Evolutionary conservation across 148 eudicot genomes (phyloP), one percentile per base, ranked within the genome.

Genomic region (Tetragonia tetragonoides): DNA sequence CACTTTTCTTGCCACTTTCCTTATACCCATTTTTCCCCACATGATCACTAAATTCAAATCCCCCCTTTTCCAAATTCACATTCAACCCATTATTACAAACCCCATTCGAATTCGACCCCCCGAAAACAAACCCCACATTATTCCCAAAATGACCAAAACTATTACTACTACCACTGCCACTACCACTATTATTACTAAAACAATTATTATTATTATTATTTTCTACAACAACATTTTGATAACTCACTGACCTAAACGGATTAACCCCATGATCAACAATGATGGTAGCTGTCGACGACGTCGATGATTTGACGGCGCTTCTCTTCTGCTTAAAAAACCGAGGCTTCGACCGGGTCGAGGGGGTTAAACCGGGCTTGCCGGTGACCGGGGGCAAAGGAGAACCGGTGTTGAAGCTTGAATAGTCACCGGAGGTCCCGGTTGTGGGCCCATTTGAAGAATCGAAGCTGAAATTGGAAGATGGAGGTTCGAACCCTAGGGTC

Each of bases 311-410:
- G 69, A 79, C 83, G 17, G 75, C 76, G 68, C 75, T 77, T 73
- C 75, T 87, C 81, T 87, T 87, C 78, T 79, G 61, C 81, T 92
- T 92, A 57, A 69, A 78, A 4, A 86, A 39, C 84, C 94, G 85
- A 71, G 90, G 91, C 84, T 76, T 92, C 20, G 86, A 12, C 38
- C 91, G 84, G 75, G 77, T 70, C 51, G 68, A 68, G 17, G 76
- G 28, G 41, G 39, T 28, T 41, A 78, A 72, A 15, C 62, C 81
- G 72, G 38, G 16, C 60, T 37, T 34, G 51, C 12, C 24, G 23
- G 51, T 23, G 51, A 23, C 51, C 4, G 71, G 17, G 10, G 10
- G 40, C 3, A 72, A 66, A 40, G 80, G 73, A 17, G 80, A 73
- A 17, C 81, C 83, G 10, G 81, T 61, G 67, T 57, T 77, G 64